These are phyloP conservation scores for Monosporascus sp. DNA, from an alignment of 2,329 filamentous ascomycete genomes.

Conservation along the genomic window DNA sequence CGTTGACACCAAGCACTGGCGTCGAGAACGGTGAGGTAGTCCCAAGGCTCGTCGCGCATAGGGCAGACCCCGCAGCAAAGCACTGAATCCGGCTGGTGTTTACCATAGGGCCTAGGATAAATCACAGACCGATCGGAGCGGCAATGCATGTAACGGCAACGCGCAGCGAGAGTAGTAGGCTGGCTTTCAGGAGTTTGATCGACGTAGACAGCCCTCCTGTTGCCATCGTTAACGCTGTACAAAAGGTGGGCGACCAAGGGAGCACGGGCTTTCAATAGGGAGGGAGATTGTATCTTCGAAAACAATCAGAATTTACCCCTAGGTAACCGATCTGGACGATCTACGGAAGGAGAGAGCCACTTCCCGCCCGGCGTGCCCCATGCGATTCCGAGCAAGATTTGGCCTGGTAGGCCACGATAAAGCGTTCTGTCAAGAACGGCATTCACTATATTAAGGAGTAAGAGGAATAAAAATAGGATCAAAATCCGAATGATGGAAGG, in stretches of 20 bases:
- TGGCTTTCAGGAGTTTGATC: conserved; percentile 49
- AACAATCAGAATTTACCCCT: conserved; percentile 66
- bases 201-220: conserved; percentile 54
- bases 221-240: background rate
- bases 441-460: conserved; percentile 56
- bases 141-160: conserved; percentile 63
- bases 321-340: conserved; percentile 66
- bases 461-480: conserved; percentile 54
- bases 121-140: conserved; percentile 61
- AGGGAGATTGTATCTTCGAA: conserved; percentile 49
- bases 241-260: background rate
- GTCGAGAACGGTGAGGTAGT: conserved; percentile 51
- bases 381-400: conserved; percentile 64
- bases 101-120: conserved; percentile 46
- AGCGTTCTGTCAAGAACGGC: conserved; percentile 51
- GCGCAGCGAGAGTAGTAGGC: conserved; percentile 51
- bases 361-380: conserved; percentile 63
- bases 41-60: conserved; percentile 28
- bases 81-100: conserved; percentile 51
- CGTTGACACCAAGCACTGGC: conserved; percentile 35
- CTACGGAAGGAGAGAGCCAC: conserved; percentile 46
- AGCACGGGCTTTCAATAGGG: background rate
- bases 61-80: conserved; percentile 26
- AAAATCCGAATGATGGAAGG: conserved; percentile 55
- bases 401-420: conserved; percentile 67